phyloP scores from a whole-genome alignment of 2,329 filamentous ascomycete genomes.

The Diaporthe citriasiana region DNA sequence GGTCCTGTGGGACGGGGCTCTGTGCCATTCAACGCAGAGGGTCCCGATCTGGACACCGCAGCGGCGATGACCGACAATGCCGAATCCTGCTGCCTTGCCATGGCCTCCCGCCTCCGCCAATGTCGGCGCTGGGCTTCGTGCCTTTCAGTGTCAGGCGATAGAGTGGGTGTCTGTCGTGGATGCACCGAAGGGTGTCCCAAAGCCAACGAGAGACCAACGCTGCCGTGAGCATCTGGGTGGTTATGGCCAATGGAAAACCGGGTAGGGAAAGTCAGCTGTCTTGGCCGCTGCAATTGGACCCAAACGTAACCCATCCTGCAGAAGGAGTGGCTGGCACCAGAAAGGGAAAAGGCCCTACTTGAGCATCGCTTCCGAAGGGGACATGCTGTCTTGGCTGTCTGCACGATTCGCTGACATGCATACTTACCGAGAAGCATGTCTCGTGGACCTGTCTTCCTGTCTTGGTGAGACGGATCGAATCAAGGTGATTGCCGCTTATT shows the following conservation, averaged over 20 bases:
- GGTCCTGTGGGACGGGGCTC: neutral
- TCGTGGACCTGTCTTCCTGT: constrained; percentile 12
- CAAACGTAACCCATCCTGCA: constrained; percentile 18
- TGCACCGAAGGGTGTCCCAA: constrained; percentile 26
- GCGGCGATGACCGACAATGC: constrained; percentile 21
- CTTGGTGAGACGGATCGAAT: constrained; percentile 21
- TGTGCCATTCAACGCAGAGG: neutral
- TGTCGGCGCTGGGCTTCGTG: constrained; percentile 9
- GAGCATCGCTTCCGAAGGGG: neutral
- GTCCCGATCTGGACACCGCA: constrained; percentile 16
- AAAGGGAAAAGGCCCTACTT: constrained; percentile 9
- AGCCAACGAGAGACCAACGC: neutral
- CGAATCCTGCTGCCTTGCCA: constrained; percentile 29
- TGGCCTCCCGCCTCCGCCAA: constrained; percentile 5
- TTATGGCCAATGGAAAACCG: constrained; percentile 18
- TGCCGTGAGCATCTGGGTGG: constrained; percentile 14
- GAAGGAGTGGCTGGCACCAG: constrained; percentile 23
- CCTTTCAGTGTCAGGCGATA: neutral
- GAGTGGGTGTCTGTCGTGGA: constrained; percentile 9
- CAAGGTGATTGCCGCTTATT: constrained; percentile 11
- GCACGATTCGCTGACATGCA: constrained; percentile 35
- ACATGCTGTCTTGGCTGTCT: neutral
- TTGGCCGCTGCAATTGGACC: constrained; percentile 28
- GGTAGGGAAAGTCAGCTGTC: neutral
- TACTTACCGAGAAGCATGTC: constrained; percentile 13